Evolutionary conservation across 345 rosid genomes (phyloP).

Genomic region (Kernera saxatilis): DNA sequence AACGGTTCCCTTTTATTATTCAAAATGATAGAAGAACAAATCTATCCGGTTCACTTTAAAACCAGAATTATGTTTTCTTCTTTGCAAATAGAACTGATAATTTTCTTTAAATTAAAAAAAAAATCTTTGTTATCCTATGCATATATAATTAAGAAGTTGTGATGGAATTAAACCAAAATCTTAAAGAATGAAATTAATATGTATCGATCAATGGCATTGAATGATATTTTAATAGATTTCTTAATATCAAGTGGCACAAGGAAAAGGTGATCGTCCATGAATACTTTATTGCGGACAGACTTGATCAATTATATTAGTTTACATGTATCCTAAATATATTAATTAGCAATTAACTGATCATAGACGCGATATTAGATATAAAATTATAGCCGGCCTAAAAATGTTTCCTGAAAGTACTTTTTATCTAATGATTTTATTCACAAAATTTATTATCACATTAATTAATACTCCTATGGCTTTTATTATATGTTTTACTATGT

Average conservation of each 20-base stretch:
- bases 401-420: neutral
- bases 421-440: neutral
- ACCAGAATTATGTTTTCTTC: neutral
- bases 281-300: neutral
- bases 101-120: neutral
- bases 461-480: neutral
- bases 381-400: slow-evolving; percentile 8
- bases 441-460: neutral
- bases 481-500: neutral
- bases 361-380: neutral
- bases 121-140: neutral
- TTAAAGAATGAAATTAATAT: neutral
- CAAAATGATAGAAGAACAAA: too few species aligned
- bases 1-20: too few species aligned
- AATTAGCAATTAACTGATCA: slow-evolving; percentile 2
- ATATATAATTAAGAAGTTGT: neutral
- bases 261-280: neutral
- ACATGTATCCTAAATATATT: neutral
- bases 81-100: neutral
- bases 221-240: neutral
- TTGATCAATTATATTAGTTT: neutral
- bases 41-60: neutral
- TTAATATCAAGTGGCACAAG: slow-evolving; percentile 18
- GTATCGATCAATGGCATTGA: neutral
- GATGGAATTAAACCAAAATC: neutral